Evolutionary conservation across 441 rosid genomes (phyloP), one percentile per base, ranked within the genome.

Genomic region (Adansonia grandidieri): DNA sequence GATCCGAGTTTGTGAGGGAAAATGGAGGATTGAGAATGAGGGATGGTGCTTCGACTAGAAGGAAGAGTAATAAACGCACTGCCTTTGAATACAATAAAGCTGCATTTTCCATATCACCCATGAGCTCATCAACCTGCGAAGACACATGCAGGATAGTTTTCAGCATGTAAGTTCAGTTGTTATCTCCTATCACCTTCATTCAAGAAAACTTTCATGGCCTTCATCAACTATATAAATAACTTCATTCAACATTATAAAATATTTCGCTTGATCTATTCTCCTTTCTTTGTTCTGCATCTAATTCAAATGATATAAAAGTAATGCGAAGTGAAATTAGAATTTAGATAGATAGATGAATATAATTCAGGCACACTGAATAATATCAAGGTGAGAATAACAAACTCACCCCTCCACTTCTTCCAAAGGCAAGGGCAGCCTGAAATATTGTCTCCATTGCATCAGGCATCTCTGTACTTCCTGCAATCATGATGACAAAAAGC

Each of bases 381-480:
- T 70, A 28, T 63, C 44, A 62, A 60, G 69, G 22, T 14, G 66
- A 32, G 20, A 61, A 9, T 24, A 81, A 76, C 75, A 78, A 62
- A 86, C 98, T 91, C 79, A 96, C 98, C 73, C 92, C 97, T 24
- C 99, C 97, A 71, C 68, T 53, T 81, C 83, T 90, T 75, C 99
- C 99, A 45, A 92, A 82, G 77, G 83, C 86, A 76, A 96, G 97
- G 71, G 99, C 98, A 72, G 91, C 88, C 77, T 96, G 93, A 85
- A 88, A 96, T 86, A 96, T 92, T 1, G 84, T 85, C 93, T 96
- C 98, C 97, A 96, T 92, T 57, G 98, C 94, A 87, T 96, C 97
- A 17, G 98, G 99, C 99, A 96, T 91, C 85, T 84, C 87, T 50
- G 83, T 79, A 80, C 80, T 86, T 82, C 94, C 99, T 96, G 87